A percentile compares a stretch with the other conserved stretches of the same genome.
Conservation (phyloP, 2,329 filamentous ascomycete species). For the Berkeleyomyces rouxiae region DNA sequence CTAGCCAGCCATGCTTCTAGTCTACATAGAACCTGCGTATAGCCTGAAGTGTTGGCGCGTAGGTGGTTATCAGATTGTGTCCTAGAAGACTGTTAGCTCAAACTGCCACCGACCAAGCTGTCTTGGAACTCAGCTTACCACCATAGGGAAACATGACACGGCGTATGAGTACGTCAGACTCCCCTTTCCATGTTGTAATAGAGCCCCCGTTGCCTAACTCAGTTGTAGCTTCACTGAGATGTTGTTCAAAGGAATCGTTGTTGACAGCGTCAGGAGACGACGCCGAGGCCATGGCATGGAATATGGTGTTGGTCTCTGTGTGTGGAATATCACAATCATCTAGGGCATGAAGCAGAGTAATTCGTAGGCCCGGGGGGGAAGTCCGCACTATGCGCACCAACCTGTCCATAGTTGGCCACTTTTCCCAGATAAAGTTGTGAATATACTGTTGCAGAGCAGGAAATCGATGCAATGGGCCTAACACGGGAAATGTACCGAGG, state of each 20-base stretch:
- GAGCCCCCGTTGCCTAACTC: slow-evolving; percentile 31
- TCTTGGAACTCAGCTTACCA: slow-evolving; percentile 26
- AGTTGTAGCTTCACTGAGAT: slow-evolving; percentile 31
- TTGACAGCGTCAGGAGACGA: slow-evolving; percentile 24
- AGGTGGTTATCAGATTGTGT: slow-evolving; percentile 54
- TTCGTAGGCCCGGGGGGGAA: slow-evolving; percentile 38
- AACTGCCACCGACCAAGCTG: too few species aligned
- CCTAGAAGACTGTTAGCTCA: slow-evolving; percentile 25
- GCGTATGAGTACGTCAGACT: slow-evolving; percentile 31
- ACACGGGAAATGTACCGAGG: slow-evolving; percentile 58
- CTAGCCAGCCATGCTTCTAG: neutral
- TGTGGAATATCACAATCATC: slow-evolving; percentile 75
- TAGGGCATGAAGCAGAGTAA: slow-evolving; percentile 63
- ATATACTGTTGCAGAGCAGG: slow-evolving; percentile 23
- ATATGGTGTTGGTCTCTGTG: slow-evolving; percentile 48
- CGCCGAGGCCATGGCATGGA: slow-evolving; percentile 40
- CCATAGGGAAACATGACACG: slow-evolving; percentile 39
- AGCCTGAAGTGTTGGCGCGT: slow-evolving; percentile 45
- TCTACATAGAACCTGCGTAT: slow-evolving; percentile 39
- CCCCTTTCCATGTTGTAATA: slow-evolving; percentile 28
- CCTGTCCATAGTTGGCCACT: slow-evolving; percentile 58
- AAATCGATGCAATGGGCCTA: slow-evolving; percentile 47
- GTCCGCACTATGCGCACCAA: slow-evolving; percentile 38
- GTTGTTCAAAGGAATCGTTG: slow-evolving; percentile 24
- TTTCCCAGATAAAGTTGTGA: slow-evolving; percentile 51